A percentile compares a stretch with the other conserved stretches of the same genome.
These are phyloP conservation scores for Limnanthes douglasii DNA, from an alignment of 345 rosid genomes.

Conservation along the genomic window DNA sequence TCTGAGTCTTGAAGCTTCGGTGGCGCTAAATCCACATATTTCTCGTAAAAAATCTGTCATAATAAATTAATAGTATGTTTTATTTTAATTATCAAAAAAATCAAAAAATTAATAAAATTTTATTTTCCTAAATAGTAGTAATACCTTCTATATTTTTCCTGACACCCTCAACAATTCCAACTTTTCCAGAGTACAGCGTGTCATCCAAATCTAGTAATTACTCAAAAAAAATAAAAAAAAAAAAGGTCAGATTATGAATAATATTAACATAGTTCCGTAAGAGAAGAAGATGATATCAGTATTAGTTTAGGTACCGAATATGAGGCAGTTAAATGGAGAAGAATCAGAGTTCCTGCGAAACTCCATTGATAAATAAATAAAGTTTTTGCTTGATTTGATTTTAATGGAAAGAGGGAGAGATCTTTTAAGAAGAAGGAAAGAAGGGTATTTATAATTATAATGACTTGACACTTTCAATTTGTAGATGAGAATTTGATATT, in stretches of 20 bases:
- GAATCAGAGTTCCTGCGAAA: conserved; percentile 7
- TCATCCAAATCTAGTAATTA: conserved; percentile 73
- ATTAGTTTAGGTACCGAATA: conserved; percentile 35
- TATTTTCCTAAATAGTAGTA: background rate
- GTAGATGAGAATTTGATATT: background rate
- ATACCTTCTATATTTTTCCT: conserved; percentile 75
- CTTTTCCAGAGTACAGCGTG: conserved; percentile 60
- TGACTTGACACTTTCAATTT: no score
- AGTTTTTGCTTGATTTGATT: background rate
- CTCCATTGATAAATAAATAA: conserved; percentile 8
- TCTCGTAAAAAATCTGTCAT: conserved; percentile 56
- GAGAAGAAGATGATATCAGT: background rate
- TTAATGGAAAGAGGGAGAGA: background rate
- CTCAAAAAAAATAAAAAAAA: background rate
- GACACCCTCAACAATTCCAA: conserved; percentile 57
- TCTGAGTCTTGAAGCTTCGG: conserved; percentile 48
- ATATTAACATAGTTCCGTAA: background rate
- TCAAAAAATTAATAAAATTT: background rate
- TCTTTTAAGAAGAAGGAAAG: background rate
- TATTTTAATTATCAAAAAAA: no score
- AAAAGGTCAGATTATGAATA: background rate
- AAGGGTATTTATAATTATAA: background rate
- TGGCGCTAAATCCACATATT: conserved; percentile 44
- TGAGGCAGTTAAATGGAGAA: conserved; percentile 52
- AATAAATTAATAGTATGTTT: no score